Percentiles rank a stretch among this genome's conserved stretches.
phyloP scores from a whole-genome alignment of 805 yeast species.

The Kodamaea restingae region DNA sequence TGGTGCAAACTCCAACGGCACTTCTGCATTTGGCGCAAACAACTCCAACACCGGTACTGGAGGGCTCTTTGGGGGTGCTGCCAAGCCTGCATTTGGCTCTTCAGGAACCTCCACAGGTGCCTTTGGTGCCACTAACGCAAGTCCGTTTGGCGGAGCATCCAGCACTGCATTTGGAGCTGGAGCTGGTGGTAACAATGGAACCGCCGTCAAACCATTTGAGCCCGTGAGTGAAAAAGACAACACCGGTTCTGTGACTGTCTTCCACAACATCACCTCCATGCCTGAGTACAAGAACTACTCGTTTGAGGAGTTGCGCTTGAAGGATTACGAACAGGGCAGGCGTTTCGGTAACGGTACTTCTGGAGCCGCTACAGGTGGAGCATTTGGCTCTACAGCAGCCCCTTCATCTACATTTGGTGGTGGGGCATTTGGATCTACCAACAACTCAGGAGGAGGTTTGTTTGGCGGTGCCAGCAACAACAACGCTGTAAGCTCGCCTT shows the following conservation, averaged over 20 bases:
- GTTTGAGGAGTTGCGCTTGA: slow-evolving; percentile 82
- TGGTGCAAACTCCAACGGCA: slow-evolving; percentile 26
- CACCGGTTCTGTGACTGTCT: slow-evolving; percentile 49
- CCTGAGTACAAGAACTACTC: slow-evolving; percentile 83
- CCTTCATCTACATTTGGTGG: slow-evolving; percentile 23
- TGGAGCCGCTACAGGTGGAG: slow-evolving; percentile 17
- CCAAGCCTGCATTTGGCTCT: slow-evolving; percentile 18
- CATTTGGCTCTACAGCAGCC: slow-evolving; percentile 23
- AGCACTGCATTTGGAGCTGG: slow-evolving; percentile 16
- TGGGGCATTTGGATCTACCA: slow-evolving; percentile 16
- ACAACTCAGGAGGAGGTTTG: slow-evolving; percentile 9
- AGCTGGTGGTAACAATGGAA: slow-evolving; percentile 53
- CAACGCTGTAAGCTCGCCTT: slow-evolving; percentile 18
- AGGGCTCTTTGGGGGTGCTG: slow-evolving; percentile 26
- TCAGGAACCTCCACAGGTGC: slow-evolving; percentile 11
- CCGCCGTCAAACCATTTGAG: slow-evolving; percentile 66
- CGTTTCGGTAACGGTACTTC: slow-evolving; percentile 58
- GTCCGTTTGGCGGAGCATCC: slow-evolving; percentile 18
- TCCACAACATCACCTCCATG: slow-evolving; percentile 79
- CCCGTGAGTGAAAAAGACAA: slow-evolving; percentile 73
- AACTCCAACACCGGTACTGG: slow-evolving; percentile 12
- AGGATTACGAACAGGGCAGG: slow-evolving; percentile 78
- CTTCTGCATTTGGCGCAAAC: slow-evolving; percentile 13
- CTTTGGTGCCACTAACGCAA: slow-evolving; percentile 12
- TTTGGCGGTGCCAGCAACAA: slow-evolving; percentile 14